phyloP scores from a whole-genome alignment of 768 basidiomycete genomes.

The Cystoderma amianthinum region DNA sequence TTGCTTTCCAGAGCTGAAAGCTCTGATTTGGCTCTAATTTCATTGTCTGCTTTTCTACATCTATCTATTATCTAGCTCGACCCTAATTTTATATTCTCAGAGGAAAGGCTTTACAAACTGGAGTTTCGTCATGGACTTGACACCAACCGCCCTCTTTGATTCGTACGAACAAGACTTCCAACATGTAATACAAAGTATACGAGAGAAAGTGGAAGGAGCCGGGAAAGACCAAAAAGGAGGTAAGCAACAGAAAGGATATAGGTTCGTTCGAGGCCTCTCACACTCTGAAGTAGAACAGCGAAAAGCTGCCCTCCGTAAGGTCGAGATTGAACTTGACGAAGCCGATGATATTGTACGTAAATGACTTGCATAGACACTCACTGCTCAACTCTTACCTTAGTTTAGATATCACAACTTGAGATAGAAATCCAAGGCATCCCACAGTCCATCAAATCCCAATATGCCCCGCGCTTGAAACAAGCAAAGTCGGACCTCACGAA shows the following conservation, averaged over 20 bases:
- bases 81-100: no score
- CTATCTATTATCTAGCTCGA: no score
- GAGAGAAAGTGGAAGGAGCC: slow-evolving; percentile 70
- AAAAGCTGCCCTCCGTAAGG: slow-evolving; percentile 70
- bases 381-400: not conserved
- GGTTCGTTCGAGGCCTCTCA: not conserved
- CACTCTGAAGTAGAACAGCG: slow-evolving; percentile 55
- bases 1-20: no score
- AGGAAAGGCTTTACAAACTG: no score
- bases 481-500: slow-evolving; percentile 66
- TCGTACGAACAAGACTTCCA: slow-evolving; percentile 83
- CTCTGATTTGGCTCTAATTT: no score
- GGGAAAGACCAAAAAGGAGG: slow-evolving; percentile 64
- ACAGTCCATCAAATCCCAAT: slow-evolving; percentile 67
- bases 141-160: slow-evolving; percentile 66
- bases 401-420: slow-evolving; percentile 89
- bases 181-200: slow-evolving; percentile 58
- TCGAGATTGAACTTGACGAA: slow-evolving; percentile 88
- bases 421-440: slow-evolving; percentile 91
- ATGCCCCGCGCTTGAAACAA: slow-evolving; percentile 57
- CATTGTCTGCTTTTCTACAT: no score
- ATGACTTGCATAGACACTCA: not conserved
- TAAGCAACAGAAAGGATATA: slow-evolving; percentile 21
- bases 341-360: slow-evolving; percentile 84
- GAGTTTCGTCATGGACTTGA: slow-evolving; percentile 79